Base-by-base conservation (phyloP, 2,329 filamentous ascomycete species). In the Lachnellula suecica region DNA sequence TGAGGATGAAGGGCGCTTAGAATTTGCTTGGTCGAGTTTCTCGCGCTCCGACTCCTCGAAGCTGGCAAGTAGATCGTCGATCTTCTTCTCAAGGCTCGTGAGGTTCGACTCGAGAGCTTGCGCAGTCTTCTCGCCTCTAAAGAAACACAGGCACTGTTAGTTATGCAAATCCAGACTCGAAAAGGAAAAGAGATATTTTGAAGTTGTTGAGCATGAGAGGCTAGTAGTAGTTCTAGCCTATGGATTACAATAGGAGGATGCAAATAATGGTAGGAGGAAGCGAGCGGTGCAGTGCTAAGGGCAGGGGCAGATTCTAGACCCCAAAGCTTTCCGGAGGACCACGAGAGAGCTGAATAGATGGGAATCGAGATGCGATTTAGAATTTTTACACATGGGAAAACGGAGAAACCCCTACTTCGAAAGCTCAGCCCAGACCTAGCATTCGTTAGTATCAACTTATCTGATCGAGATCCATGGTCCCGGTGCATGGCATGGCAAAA, bases 61-160 rank as follows among this genome's bases (percentile, higher is more conserved):
- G 22, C 74, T 73, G 15, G 75, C 76, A 20, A 84, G 71, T 20
- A 84, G 69, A 53, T 72, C 73, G 54, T 83, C 79, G n/a, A 84
- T 72, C 63, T 76, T 81, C 61, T 69, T 71, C 66, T 83, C 79
- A 19, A 84, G 71, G 29, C 63, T 75, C 8, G 72, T 71, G 45
- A 84, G 71, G 58, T 77, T 78, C 2, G 74, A 70, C 63, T 84
- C 81, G 17, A 84, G 73, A 25, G 72, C 72, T 10, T 74, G 64
- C 38, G 80, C 80, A 4, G 79, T 70, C 59, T 79, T 75, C 55
- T 84, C 81, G 59, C 80, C 81, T 48, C 63, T 65, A 51, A 11
- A 49, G 22, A 27, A 17, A 17, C 10, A 11, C 22, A 17, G 17
- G 29, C 20, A 29, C 17, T n/a, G n/a, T n/a, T n/a, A n/a, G n/a